Base-by-base conservation (phyloP, 306 rosid genomes). In the Cotoneaster glaucophyllus region DNA sequence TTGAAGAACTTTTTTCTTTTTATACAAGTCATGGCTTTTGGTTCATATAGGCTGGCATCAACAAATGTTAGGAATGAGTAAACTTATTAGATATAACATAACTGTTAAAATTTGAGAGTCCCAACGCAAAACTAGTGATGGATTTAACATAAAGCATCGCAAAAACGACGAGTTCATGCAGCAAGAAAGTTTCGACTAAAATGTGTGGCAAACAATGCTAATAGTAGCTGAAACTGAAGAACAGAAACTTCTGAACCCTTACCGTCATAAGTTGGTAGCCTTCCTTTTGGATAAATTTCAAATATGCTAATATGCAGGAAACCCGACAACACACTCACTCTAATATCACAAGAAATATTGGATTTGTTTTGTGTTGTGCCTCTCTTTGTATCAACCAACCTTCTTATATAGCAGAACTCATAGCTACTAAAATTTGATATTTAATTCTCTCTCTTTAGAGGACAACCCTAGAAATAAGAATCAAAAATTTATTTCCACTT, bases 391-490 rank as follows among this genome's bases (percentile, higher is more conserved):
- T 28, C 50, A 67, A 29, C 39, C 62, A 15, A 8, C 50, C 50
- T 28, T 62, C 48, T 77, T 77, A 17, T 69, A 77, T 77, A 77
- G 75, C 39, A 44, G 44, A 41, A 50, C 18, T 21, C n/a, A 45
- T 19, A 63, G 70, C 68, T 62, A 63, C 61, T 44, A 44, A 67
- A 28, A 75, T 28, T 26, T 25, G 26, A 56, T 64, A 64, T 45
- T 64, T 70, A 53, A 76, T 44, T 53, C 11, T 29, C 13, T 66
- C 57, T 39, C 59, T 74, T 69, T 64, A 44, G 45, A 74, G 63
- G 48, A 62, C 31, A 69, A 74, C 78, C 74, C 59, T 50, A 69
- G 67, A 65, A 77, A 54, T 24, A 22, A 68, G 74, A 77, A 68
- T 67, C 14, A 53, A 24, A 18, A 54, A 14, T 4, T n/a, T 69